Evolutionary conservation across 306 rosid genomes (phyloP).

Genomic region (Prunus armeniaca): DNA sequence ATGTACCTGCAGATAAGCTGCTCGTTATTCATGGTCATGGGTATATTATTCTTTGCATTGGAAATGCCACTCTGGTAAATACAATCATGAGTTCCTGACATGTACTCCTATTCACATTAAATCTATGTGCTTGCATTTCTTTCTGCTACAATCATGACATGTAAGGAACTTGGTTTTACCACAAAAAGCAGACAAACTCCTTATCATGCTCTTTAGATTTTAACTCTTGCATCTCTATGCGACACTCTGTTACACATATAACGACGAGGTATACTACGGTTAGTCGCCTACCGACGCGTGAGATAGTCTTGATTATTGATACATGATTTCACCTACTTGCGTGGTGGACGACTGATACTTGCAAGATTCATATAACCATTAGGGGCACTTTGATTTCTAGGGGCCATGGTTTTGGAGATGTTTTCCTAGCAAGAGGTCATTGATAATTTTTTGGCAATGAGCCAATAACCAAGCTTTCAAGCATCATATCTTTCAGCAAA

Average conservation of each 20-base stretch:
- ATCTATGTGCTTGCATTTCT: neutral
- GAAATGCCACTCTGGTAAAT: conserved; percentile 20
- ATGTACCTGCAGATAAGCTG: conserved; percentile 55
- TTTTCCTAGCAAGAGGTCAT: neutral
- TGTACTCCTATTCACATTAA: neutral
- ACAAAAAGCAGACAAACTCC: too few relatives aligned
- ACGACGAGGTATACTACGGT: too few relatives aligned
- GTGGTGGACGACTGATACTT: too few relatives aligned
- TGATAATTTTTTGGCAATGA: conserved; percentile 2
- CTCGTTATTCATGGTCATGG: conserved; percentile 57
- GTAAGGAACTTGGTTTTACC: too few relatives aligned
- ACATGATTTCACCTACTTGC: too few relatives aligned
- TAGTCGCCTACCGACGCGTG: too few relatives aligned
- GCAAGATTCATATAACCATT: too few relatives aligned
- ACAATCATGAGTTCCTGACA: neutral
- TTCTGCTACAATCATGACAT: neutral
- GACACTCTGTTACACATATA: too few relatives aligned
- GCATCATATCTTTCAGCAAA: neutral
- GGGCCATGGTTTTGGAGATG: neutral
- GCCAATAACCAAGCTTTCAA: neutral
- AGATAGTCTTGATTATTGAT: too few relatives aligned
- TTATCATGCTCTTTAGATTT: too few relatives aligned
- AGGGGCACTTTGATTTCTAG: neutral
- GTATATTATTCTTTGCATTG: conserved; percentile 47
- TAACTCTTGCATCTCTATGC: too few relatives aligned